Percentiles rank a stretch among this genome's conserved stretches.
Evolutionary conservation across 2,329 filamentous ascomycete species (phyloP).

Genomic region (Fusarium setosum): DNA sequence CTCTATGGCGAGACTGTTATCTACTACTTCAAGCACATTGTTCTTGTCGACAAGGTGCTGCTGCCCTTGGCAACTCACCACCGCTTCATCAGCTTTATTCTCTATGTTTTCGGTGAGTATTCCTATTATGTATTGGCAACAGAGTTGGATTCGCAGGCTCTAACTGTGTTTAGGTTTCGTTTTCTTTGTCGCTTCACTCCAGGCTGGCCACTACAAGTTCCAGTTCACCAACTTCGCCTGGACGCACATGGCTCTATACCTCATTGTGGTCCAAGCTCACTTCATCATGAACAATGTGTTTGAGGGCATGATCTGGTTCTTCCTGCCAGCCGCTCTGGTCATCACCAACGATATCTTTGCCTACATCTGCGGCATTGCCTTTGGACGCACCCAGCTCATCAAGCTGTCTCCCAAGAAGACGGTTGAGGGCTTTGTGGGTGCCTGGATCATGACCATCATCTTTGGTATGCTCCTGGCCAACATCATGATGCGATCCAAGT

Average conservation of each 20-base stretch:
- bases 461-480: constrained; percentile 87
- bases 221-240: constrained; percentile 99
- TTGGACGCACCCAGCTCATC: constrained; percentile 95
- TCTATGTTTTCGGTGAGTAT: constrained; percentile 91
- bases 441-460: constrained; percentile 94
- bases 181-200: constrained; percentile 94
- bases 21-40: constrained; percentile 99
- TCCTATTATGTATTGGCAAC: too few species aligned
- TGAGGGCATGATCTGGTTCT: constrained; percentile 99
- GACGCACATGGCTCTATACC: constrained; percentile 98
- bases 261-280: constrained; percentile 97
- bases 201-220: constrained; percentile 97
- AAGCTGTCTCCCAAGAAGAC: constrained; percentile 99
- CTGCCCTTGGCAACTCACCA: constrained; percentile 96
- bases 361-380: constrained; percentile 96
- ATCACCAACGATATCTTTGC: constrained; percentile 99
- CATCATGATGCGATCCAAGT: constrained; percentile 88
- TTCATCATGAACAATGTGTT: constrained; percentile 99
- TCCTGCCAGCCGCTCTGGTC: constrained; percentile 91
- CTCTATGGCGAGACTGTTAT: constrained; percentile 98
- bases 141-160: neutral
- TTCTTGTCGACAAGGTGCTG: constrained; percentile 92
- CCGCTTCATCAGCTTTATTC: constrained; percentile 97
- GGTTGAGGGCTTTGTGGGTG: constrained; percentile 95
- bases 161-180: constrained; percentile 78